Evolutionary conservation across 2,329 filamentous ascomycete species (phyloP).

Genomic region (Lachnellula arida): DNA sequence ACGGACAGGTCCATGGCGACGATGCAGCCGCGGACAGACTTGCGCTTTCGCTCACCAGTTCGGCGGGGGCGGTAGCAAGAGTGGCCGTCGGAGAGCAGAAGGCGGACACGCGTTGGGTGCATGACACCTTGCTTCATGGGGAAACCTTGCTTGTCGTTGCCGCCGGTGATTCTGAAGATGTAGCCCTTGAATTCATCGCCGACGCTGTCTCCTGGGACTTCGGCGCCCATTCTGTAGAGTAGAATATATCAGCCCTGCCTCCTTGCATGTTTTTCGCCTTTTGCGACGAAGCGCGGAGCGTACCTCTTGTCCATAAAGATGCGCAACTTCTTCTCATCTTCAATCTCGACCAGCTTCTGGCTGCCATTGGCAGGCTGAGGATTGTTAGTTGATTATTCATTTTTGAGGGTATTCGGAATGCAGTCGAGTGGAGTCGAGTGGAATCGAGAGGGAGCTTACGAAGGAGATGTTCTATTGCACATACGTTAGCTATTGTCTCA

Average conservation of each 20-base stretch:
- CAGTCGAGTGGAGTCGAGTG: too few relatives aligned
- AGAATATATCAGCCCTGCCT: slow-evolving; percentile 20
- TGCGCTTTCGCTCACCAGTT: slow-evolving; percentile 98
- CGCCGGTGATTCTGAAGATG: slow-evolving; percentile 98
- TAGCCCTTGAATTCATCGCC: slow-evolving; percentile 99
- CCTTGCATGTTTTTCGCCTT: slow-evolving; percentile 21
- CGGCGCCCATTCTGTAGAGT: slow-evolving; percentile 68
- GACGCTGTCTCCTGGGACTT: slow-evolving; percentile 89
- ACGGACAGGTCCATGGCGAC: slow-evolving; percentile 94
- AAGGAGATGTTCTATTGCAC: slow-evolving; percentile 31
- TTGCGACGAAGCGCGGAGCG: slow-evolving; percentile 43
- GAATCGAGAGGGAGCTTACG: slow-evolving; percentile 22
- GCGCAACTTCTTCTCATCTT: slow-evolving; percentile 98
- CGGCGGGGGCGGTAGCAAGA: slow-evolving; percentile 99
- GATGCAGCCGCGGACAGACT: slow-evolving; percentile 98
- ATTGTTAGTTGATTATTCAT: slow-evolving; percentile 19
- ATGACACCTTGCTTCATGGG: slow-evolving; percentile 99
- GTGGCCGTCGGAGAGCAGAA: slow-evolving; percentile 94
- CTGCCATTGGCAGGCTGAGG: slow-evolving; percentile 89
- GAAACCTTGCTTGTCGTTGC: slow-evolving; percentile 99
- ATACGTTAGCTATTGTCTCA: slow-evolving; percentile 18
- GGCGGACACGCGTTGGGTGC: slow-evolving; percentile 96
- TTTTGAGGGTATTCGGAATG: not conserved
- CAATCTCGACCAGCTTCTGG: slow-evolving; percentile 98
- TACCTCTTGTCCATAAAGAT: slow-evolving; percentile 97